phyloP scores from a whole-genome alignment of 805 yeast species.

The Sporopachydermia lactativora region DNA sequence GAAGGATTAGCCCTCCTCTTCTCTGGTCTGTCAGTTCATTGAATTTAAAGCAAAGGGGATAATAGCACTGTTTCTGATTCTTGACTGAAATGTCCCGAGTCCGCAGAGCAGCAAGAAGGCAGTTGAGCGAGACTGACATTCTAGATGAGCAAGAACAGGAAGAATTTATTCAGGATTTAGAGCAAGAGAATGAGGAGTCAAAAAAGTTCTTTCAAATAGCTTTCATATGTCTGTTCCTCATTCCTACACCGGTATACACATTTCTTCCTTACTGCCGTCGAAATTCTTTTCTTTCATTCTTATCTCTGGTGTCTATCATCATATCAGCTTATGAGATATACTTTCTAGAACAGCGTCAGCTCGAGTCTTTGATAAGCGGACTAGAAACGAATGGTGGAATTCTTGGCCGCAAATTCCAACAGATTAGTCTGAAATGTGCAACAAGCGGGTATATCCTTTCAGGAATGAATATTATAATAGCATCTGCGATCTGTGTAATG shows the following conservation, averaged over 20 bases:
- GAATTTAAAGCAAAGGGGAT: not conserved
- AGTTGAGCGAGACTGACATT: slow-evolving; percentile 6
- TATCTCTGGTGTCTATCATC: slow-evolving; percentile 13
- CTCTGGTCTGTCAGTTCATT: no score
- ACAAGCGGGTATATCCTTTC: slow-evolving; percentile 2
- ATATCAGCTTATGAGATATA: slow-evolving; percentile 14
- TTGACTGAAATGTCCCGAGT: slow-evolving; percentile 11
- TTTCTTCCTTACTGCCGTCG: slow-evolving; percentile 15
- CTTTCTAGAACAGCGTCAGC: slow-evolving; percentile 5
- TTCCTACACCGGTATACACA: slow-evolving; percentile 20
- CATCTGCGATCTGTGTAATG: slow-evolving; percentile 10
- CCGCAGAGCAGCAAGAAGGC: slow-evolving; percentile 9
- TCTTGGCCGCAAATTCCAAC: not conserved
- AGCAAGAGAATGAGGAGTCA: slow-evolving; percentile 12
- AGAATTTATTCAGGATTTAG: slow-evolving; percentile 13
- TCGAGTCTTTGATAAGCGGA: no score
- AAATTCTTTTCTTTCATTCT: slow-evolving; percentile 15
- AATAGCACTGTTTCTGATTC: not conserved
- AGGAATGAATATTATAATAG: slow-evolving; percentile 9
- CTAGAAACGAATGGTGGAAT: not conserved
- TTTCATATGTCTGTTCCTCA: slow-evolving; percentile 14
- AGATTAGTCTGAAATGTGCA: not conserved
- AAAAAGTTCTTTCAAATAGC: slow-evolving; percentile 11
- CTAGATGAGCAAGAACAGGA: slow-evolving; percentile 18
- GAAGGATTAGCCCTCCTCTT: no score